A percentile compares a stretch with the other conserved stretches of the same genome.
phyloP scores from a whole-genome alignment of 495 filamentous ascomycete species.

The Aspergillus leporis region DNA sequence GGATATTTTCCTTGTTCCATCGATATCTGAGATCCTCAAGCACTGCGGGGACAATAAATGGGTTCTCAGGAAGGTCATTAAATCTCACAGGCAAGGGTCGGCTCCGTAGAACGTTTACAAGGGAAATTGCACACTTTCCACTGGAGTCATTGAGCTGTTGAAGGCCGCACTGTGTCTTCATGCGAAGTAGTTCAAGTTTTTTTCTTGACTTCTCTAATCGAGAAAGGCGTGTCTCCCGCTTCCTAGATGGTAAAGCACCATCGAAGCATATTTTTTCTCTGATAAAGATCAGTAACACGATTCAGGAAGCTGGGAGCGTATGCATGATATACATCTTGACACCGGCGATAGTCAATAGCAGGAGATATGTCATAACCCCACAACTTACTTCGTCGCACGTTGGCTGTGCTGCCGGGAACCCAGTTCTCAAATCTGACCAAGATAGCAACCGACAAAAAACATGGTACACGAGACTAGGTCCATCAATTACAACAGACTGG shows the following conservation, averaged over 20 bases:
- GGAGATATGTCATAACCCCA: conserved; percentile 61
- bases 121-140: conserved; percentile 11
- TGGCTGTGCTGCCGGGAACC: conserved; percentile 55
- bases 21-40: conserved; percentile 56
- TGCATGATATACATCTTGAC: conserved; percentile 55
- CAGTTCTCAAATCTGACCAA: conserved; percentile 29
- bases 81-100: conserved; percentile 27
- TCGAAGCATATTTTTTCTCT: conserved; percentile 71
- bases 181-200: conserved; percentile 37
- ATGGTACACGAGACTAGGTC: conserved; percentile 73
- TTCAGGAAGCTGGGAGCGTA: background rate
- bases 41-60: conserved; percentile 69
- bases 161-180: conserved; percentile 14
- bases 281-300: conserved; percentile 8
- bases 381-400: conserved; percentile 61
- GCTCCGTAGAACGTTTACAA: conserved; percentile 28
- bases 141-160: background rate
- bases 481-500: conserved; percentile 66
- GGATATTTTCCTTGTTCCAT: conserved; percentile 33
- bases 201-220: conserved; percentile 51
- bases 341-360: conserved; percentile 48
- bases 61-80: conserved; percentile 49
- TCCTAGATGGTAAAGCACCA: conserved; percentile 65
- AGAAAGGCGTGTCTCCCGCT: conserved; percentile 51
- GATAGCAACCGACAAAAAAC: conserved; percentile 57